Conservation (phyloP, 192 early-diverging fungal species). For the Coemansia sp. region DNA sequence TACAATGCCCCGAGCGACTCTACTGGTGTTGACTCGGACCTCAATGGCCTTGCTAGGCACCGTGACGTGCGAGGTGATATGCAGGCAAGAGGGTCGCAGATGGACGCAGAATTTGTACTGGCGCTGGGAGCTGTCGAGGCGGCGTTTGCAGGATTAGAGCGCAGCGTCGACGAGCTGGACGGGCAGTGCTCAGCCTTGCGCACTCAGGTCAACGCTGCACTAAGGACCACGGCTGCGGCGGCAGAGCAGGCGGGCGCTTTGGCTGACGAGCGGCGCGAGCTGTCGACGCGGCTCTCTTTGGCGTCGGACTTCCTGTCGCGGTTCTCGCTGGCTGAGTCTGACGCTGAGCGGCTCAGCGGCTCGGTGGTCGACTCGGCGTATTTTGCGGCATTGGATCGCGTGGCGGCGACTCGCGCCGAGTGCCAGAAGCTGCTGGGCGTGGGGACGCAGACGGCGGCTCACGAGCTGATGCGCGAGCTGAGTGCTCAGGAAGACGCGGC, state of each 20-base stretch:
- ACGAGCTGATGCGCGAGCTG: slow-evolving; percentile 29
- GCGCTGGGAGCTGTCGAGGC: slow-evolving; percentile 31
- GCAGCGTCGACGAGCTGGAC: slow-evolving; percentile 23
- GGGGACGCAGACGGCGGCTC: slow-evolving; percentile 15
- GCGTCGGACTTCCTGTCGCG: slow-evolving; percentile 20
- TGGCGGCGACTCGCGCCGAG: slow-evolving; percentile 16
- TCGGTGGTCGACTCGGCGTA: slow-evolving; percentile 6
- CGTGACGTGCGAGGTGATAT: slow-evolving; percentile 44
- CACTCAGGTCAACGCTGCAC: slow-evolving; percentile 21
- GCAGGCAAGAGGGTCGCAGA: slow-evolving; percentile 13
- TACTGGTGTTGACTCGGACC: background rate
- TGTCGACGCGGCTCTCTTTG: slow-evolving; percentile 6
- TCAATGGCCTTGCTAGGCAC: slow-evolving; percentile 10
- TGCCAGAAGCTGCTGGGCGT: slow-evolving; percentile 35
- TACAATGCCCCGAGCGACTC: slow-evolving; percentile 9
- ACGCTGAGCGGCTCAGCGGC: slow-evolving; percentile 1
- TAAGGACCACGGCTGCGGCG: slow-evolving; percentile 20
- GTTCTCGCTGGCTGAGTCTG: slow-evolving; percentile 17
- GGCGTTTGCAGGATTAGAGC: slow-evolving; percentile 39
- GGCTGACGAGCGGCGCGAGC: slow-evolving; percentile 35
- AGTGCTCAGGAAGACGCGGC: slow-evolving; percentile 27
- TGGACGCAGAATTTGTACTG: slow-evolving; percentile 37
- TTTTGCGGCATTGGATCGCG: slow-evolving; percentile 26
- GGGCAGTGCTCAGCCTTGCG: slow-evolving; percentile 25
- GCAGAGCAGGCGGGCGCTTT: slow-evolving; percentile 29